These are phyloP conservation scores for Mycena venus DNA, from an alignment of 768 basidiomycete genomes.

Conservation along the genomic window DNA sequence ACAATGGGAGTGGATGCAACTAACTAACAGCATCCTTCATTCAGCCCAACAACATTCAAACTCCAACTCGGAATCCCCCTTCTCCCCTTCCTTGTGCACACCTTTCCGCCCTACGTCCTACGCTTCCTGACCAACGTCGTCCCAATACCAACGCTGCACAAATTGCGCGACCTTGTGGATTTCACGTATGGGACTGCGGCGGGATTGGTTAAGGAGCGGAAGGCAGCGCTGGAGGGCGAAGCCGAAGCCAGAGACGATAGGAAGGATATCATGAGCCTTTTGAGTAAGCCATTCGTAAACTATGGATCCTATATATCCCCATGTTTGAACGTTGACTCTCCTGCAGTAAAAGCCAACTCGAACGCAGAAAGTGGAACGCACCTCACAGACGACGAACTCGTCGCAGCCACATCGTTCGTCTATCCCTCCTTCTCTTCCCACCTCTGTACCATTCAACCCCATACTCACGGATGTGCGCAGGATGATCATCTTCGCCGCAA, in stretches of 20 bases:
- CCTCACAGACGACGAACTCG: not conserved
- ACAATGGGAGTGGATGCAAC: too few species aligned
- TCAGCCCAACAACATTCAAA: too few species aligned
- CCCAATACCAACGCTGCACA: not conserved
- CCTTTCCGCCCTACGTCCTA: not conserved
- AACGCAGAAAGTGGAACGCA: too few species aligned
- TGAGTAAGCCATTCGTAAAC: not conserved
- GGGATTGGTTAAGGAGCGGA: not conserved
- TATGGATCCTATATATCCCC: too few species aligned
- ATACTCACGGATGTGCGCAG: not conserved
- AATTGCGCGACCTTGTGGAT: not conserved
- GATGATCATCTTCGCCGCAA: not conserved
- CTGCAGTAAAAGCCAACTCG: too few species aligned
- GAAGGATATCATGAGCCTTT: slow-evolving; percentile 1
- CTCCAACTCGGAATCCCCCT: not conserved
- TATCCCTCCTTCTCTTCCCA: too few species aligned
- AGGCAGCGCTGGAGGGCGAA: not conserved
- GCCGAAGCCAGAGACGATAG: not conserved
- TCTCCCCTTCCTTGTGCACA: not conserved
- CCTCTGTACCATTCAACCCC: too few species aligned
- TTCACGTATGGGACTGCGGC: not conserved
- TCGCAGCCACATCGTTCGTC: not conserved
- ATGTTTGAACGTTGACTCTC: too few species aligned
- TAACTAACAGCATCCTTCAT: too few species aligned
- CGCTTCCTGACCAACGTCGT: not conserved